Evolutionary conservation across 2,329 filamentous ascomycete species (phyloP).

Genomic region (Chaetomium olivaceum): DNA sequence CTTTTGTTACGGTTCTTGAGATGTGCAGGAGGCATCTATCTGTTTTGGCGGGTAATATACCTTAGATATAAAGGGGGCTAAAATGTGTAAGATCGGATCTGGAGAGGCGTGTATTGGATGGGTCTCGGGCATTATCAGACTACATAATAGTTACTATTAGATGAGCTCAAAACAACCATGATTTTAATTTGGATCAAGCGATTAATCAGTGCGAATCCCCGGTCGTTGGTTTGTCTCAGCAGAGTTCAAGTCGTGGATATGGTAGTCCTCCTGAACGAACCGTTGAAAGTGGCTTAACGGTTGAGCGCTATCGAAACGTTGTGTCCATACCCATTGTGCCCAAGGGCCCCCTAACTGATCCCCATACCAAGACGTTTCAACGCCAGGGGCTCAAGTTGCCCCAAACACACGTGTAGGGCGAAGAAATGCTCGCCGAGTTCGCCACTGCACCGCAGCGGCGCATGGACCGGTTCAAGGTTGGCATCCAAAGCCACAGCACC

Average conservation of each 20-base stretch:
- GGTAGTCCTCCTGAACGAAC: neutral
- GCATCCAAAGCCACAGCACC: neutral
- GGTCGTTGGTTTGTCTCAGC: neutral
- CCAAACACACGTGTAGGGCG: neutral
- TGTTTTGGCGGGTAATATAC: neutral
- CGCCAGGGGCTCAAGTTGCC: neutral
- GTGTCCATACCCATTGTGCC: neutral
- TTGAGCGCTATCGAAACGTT: neutral
- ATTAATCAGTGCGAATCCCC: neutral
- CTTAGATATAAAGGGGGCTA: neutral
- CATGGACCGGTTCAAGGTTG: neutral
- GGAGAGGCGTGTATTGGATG: neutral
- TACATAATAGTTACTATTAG: neutral
- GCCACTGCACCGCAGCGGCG: neutral
- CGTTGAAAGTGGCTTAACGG: neutral
- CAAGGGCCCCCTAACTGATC: neutral
- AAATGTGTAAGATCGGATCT: neutral
- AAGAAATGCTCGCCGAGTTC: neutral
- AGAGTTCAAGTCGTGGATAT: neutral
- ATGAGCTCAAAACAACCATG: neutral
- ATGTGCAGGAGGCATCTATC: neutral
- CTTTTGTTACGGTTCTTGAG: neutral
- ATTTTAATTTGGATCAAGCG: neutral
- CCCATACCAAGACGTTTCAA: neutral
- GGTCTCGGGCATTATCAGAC: neutral